These are phyloP conservation scores for Nitzschia sp. DNA, from an alignment of 108 stramenopile species.

Conservation along the genomic window DNA sequence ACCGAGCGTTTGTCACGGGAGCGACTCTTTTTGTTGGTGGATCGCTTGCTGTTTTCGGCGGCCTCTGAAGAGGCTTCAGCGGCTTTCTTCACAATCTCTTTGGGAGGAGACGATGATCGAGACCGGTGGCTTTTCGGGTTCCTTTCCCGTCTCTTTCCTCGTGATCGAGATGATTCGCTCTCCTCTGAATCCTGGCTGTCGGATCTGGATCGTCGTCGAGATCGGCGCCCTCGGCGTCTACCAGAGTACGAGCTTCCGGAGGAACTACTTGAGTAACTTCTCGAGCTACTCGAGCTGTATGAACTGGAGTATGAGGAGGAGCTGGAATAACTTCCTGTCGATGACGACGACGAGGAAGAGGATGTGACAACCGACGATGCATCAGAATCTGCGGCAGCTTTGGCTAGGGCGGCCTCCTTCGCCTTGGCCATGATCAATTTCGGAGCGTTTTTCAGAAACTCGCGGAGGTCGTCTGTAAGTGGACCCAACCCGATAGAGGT, in stretches of 20 bases:
- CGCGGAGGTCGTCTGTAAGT: slow-evolving; percentile 94
- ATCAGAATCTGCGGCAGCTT: slow-evolving; percentile 55
- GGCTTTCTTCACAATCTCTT: slow-evolving; percentile 1
- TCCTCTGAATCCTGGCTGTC: neutral
- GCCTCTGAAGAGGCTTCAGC: neutral
- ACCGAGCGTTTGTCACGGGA: neutral
- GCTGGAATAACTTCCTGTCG: neutral
- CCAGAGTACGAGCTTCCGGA: slow-evolving; percentile 16
- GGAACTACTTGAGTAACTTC: slow-evolving; percentile 1
- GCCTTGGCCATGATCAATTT: slow-evolving; percentile 81
- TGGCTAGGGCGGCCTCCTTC: slow-evolving; percentile 57
- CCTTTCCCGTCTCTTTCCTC: neutral
- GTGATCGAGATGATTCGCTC: neutral
- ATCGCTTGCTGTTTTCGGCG: too few relatives aligned
- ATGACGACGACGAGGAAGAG: slow-evolving; percentile 14
- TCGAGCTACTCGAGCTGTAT: neutral
- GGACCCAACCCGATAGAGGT: slow-evolving; percentile 97
- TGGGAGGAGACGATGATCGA: slow-evolving; percentile 8
- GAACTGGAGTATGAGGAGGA: neutral
- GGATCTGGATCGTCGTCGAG: neutral
- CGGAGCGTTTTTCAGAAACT: slow-evolving; percentile 91
- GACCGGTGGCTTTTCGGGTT: neutral
- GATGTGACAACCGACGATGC: slow-evolving; percentile 35
- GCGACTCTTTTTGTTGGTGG: neutral
- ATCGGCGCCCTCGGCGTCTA: slow-evolving; percentile 1